These are phyloP conservation scores for Chrysanthemum lavandulifolium DNA, from an alignment of 129 eudicot genomes.

Conservation along the genomic window DNA sequence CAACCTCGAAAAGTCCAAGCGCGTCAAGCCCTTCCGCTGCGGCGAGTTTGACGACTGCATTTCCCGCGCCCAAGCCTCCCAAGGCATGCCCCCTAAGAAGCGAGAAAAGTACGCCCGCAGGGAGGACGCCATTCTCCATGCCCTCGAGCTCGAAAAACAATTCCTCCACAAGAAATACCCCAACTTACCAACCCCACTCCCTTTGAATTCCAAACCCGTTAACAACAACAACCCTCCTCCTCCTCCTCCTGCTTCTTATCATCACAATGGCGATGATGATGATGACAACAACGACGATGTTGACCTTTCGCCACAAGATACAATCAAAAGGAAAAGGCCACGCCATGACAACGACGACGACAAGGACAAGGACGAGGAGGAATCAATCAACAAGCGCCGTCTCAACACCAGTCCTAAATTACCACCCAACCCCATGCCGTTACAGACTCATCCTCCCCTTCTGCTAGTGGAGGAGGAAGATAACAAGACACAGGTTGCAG, in stretches of 20 bases:
- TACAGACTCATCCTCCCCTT: conserved; percentile 28
- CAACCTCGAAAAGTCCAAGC: conserved; percentile 76
- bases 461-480: too few species aligned
- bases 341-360: conserved; percentile 21
- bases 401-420: conserved; percentile 42
- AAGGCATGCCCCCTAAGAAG: conserved; percentile 64
- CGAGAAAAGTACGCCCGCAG: conserved; percentile 64
- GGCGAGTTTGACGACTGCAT: conserved; percentile 81
- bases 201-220: background rate
- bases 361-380: conserved; percentile 53
- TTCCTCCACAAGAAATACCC: conserved; percentile 62
- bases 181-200: conserved; percentile 15
- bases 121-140: conserved; percentile 72
- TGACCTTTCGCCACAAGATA: background rate
- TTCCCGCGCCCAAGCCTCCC: conserved; percentile 64
- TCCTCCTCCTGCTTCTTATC: conserved; percentile 30
- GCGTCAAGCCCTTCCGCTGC: conserved; percentile 68
- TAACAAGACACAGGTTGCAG: conserved; percentile 27
- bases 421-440: conserved; percentile 37
- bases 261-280: conserved; percentile 20
- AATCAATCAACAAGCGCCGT: conserved; percentile 47
- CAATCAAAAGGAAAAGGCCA: conserved; percentile 47
- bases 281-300: conserved; percentile 5
- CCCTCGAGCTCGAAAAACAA: conserved; percentile 79
- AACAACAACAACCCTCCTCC: conserved; percentile 8